Evolutionary conservation across 805 yeast genomes (phyloP).

Genomic region (Sugiyamaella chiloensis): DNA sequence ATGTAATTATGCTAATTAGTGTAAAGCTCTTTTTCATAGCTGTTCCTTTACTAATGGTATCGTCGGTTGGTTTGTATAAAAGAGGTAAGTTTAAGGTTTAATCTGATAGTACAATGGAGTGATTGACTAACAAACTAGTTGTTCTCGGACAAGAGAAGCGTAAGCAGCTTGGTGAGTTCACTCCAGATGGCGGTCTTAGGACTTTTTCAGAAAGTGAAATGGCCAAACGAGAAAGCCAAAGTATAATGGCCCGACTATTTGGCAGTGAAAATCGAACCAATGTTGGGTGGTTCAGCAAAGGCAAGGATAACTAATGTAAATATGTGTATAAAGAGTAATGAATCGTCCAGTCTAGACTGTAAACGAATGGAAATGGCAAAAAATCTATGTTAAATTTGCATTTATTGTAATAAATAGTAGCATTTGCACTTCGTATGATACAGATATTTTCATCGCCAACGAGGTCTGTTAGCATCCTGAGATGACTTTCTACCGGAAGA

Average conservation of each 20-base stretch:
- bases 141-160: conserved; percentile 43
- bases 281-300: conserved; percentile 6
- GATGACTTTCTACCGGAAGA: no score
- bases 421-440: no score
- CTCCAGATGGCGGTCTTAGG: conserved; percentile 44
- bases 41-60: conserved; percentile 30
- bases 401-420: no score
- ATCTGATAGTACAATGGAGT: no score
- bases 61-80: conserved; percentile 30
- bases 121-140: conserved; percentile 23
- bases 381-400: no score
- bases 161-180: conserved; percentile 45
- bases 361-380: no score
- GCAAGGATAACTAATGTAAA: not conserved
- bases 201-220: conserved; percentile 44
- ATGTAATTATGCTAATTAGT: conserved; percentile 16
- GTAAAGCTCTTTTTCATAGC: conserved; percentile 31
- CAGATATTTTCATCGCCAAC: no score
- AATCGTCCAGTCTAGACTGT: no score
- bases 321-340: not conserved
- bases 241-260: conserved; percentile 42
- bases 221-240: conserved; percentile 35
- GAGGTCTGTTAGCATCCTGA: no score
- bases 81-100: conserved; percentile 23
- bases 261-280: conserved; percentile 30